Percentiles rank a stretch among this genome's conserved stretches.
Conservation (phyloP, 768 basidiomycete species). For the Lactarius tabidus region DNA sequence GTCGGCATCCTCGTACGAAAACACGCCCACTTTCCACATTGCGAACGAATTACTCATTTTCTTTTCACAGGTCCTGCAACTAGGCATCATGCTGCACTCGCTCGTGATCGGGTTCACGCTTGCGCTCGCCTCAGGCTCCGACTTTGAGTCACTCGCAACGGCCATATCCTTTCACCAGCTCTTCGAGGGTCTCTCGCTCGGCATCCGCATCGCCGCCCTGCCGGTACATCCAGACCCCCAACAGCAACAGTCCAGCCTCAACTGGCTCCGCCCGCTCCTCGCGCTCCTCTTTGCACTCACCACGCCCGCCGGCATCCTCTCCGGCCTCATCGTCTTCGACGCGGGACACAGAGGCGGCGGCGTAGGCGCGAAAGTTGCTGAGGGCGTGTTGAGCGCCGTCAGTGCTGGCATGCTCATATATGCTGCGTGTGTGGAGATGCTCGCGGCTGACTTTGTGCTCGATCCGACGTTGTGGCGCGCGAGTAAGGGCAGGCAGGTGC, state of each 20-base stretch:
- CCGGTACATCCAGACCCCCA: conserved; percentile 36
- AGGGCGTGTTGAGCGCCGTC: conserved; percentile 77
- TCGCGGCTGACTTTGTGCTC: conserved; percentile 81
- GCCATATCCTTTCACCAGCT: conserved; percentile 81
- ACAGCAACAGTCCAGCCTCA: conserved; percentile 24
- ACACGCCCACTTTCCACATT: background rate
- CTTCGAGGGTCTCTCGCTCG: conserved; percentile 80
- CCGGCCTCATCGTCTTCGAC: conserved; percentile 51
- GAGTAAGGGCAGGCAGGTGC: conserved; percentile 39
- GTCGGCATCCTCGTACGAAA: conserved; percentile 64
- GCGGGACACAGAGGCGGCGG: conserved; percentile 32
- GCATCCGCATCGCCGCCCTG: conserved; percentile 71
- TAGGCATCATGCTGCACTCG: conserved; percentile 83
- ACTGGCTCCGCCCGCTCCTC: conserved; percentile 47
- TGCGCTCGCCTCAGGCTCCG: conserved; percentile 59
- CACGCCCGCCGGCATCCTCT: conserved; percentile 62
- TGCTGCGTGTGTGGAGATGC: conserved; percentile 81
- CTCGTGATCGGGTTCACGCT: conserved; percentile 76
- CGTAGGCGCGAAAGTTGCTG: conserved; percentile 50
- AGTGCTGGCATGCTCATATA: conserved; percentile 84
- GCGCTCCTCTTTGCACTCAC: conserved; percentile 67
- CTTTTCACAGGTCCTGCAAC: conserved; percentile 59
- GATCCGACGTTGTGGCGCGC: conserved; percentile 51
- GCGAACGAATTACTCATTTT: too few relatives aligned
- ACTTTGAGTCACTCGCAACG: conserved; percentile 68